Evolutionary conservation across 129 eudicot genomes (phyloP).

Genomic region (Arctium minus): DNA sequence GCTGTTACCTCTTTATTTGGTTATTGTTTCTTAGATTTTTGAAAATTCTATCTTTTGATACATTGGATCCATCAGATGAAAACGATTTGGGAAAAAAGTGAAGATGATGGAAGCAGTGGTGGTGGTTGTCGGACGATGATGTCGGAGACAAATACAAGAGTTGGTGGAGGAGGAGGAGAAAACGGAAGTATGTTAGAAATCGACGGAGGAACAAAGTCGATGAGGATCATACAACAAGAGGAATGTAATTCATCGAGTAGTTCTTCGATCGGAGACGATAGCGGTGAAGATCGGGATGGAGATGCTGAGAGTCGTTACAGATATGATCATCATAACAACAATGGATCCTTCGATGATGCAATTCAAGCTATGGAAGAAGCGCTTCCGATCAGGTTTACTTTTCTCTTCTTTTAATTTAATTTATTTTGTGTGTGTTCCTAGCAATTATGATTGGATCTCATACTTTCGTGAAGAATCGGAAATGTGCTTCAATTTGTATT

Average conservation of each 20-base stretch:
- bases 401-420: background rate
- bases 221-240: no score
- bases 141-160: no score
- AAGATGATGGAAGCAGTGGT: no score
- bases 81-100: no score
- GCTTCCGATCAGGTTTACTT: conserved; percentile 34
- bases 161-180: no score
- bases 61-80: no score
- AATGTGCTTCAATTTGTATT: background rate
- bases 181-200: no score
- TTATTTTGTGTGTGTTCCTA: background rate
- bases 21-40: no score
- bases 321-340: conserved; percentile 1
- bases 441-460: background rate
- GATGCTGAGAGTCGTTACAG: conserved; percentile 16
- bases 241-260: background rate
- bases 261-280: conserved; percentile 38
- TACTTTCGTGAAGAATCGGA: background rate
- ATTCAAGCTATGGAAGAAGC: conserved; percentile 44
- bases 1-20: no score
- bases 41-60: no score
- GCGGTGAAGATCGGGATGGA: conserved; percentile 29
- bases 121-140: no score
- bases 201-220: no score
- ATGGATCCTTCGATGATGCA: conserved; percentile 40